Conservation (phyloP, 805 yeast genomes). For the Schwanniomyces sp. region DNA sequence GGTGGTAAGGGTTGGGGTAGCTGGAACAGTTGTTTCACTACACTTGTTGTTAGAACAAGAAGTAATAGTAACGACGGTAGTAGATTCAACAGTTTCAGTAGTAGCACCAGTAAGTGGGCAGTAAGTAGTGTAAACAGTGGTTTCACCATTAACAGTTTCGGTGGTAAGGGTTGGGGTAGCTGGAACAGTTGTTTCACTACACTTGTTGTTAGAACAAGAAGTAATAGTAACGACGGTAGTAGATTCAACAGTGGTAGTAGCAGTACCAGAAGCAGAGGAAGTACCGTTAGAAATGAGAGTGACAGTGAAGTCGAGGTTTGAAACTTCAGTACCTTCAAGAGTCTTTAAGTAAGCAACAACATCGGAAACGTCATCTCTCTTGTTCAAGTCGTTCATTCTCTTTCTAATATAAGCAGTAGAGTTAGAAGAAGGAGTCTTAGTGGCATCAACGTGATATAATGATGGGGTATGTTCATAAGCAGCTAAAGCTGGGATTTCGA, state of each 20-base stretch:
- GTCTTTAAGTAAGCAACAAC: conserved; percentile 21
- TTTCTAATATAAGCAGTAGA: conserved; percentile 42
- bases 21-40: conserved; percentile 24
- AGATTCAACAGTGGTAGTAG: conserved; percentile 12
- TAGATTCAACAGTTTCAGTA: conserved; percentile 26
- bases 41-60: conserved; percentile 35
- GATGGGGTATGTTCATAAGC: conserved; percentile 21
- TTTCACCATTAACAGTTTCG: conserved; percentile 6
- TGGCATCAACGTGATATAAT: conserved; percentile 28
- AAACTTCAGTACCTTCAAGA: conserved; percentile 24
- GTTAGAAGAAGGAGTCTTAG: conserved; percentile 30
- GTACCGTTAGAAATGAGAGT: conserved; percentile 20
- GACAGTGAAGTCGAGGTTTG: conserved; percentile 14
- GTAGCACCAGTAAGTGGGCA: conserved; percentile 14
- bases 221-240: conserved; percentile 34
- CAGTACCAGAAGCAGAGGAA: conserved; percentile 20
- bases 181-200: conserved; percentile 23
- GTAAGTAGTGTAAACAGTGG: conserved; percentile 10
- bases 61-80: conserved; percentile 27
- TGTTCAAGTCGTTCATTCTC: conserved; percentile 27
- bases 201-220: conserved; percentile 34
- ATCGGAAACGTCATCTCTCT: conserved; percentile 31
- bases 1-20: conserved; percentile 27
- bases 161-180: conserved; percentile 34
- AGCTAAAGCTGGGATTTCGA: conserved; percentile 30